Evolutionary conservation across 1,284 basidiomycete species (phyloP).

Genomic region (Cutaneotrichosporon cutaneum): DNA sequence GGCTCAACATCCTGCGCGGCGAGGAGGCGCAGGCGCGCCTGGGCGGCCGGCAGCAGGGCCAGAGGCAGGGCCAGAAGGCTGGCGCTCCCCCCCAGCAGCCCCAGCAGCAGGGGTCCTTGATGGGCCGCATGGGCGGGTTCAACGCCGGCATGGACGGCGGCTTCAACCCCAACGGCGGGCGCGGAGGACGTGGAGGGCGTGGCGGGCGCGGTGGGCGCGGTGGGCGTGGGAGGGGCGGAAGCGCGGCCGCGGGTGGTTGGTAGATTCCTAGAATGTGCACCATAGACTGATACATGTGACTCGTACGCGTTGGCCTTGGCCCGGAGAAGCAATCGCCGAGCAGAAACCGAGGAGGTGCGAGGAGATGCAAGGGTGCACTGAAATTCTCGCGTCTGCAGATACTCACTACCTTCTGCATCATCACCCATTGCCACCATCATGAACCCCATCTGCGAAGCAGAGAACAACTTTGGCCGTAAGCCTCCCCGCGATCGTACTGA

Average conservation of each 20-base stretch:
- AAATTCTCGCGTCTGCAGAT: too few species aligned
- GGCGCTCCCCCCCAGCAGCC: neutral
- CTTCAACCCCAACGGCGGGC: neutral
- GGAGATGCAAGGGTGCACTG: too few species aligned
- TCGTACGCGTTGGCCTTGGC: too few species aligned
- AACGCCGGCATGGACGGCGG: neutral
- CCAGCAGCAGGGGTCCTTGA: neutral
- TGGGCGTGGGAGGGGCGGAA: neutral
- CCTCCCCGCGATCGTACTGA: neutral
- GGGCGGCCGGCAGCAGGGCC: slow-evolving; percentile 1
- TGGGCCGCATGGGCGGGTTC: neutral
- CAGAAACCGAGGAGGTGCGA: neutral
- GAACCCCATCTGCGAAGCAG: neutral
- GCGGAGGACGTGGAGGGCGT: slow-evolving; percentile 15
- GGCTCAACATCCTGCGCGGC: slow-evolving; percentile 40
- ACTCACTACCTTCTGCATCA: too few species aligned
- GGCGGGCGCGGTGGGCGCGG: slow-evolving; percentile 9
- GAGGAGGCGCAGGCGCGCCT: neutral
- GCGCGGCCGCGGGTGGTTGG: neutral
- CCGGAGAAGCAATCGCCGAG: neutral
- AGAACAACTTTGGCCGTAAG: neutral
- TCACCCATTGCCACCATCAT: neutral
- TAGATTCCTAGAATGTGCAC: neutral
- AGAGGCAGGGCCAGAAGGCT: neutral
- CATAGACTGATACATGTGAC: too few species aligned